A percentile compares a stretch with the other conserved stretches of the same genome.
These are phyloP conservation scores for Verticillium nubilum DNA, from an alignment of 2,329 filamentous ascomycete species.

Conservation along the genomic window DNA sequence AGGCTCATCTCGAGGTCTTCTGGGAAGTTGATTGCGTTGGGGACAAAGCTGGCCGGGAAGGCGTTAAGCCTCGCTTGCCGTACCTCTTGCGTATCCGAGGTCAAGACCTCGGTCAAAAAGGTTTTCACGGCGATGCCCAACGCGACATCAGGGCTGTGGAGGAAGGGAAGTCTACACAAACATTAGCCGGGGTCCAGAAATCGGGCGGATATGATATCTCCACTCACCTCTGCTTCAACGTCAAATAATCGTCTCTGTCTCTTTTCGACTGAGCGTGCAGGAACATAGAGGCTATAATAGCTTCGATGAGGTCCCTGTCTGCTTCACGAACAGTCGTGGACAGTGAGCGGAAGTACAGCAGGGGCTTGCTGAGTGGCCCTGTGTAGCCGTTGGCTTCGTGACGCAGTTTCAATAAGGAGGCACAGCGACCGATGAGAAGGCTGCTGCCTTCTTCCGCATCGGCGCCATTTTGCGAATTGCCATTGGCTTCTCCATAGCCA, in stretches of 20 bases:
- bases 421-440: slow-evolving; percentile 79
- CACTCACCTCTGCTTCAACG: slow-evolving; percentile 67
- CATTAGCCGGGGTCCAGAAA: slow-evolving; percentile 12
- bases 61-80: slow-evolving; percentile 38
- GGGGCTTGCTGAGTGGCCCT: slow-evolving; percentile 83
- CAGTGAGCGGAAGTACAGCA: slow-evolving; percentile 81
- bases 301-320: slow-evolving; percentile 79
- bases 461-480: slow-evolving; percentile 47
- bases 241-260: slow-evolving; percentile 58
- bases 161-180: slow-evolving; percentile 56
- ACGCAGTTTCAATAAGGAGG: slow-evolving; percentile 73
- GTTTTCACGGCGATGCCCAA: slow-evolving; percentile 77
- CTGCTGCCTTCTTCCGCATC: slow-evolving; percentile 74
- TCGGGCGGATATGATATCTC: not conserved
- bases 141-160: slow-evolving; percentile 65
- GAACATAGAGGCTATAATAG: slow-evolving; percentile 73
- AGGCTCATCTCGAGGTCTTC: slow-evolving; percentile 55
- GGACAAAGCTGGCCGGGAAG: slow-evolving; percentile 51
- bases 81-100: slow-evolving; percentile 45
- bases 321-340: slow-evolving; percentile 73
- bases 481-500: slow-evolving; percentile 47
- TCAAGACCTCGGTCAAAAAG: slow-evolving; percentile 67
- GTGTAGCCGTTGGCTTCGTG: slow-evolving; percentile 89
- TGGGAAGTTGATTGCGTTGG: slow-evolving; percentile 50
- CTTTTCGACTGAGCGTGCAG: slow-evolving; percentile 74